Percentiles rank a stretch among this genome's conserved stretches.
These are phyloP conservation scores for Kondoa malvinella DNA, from an alignment of 768 basidiomycete genomes.

Conservation along the genomic window DNA sequence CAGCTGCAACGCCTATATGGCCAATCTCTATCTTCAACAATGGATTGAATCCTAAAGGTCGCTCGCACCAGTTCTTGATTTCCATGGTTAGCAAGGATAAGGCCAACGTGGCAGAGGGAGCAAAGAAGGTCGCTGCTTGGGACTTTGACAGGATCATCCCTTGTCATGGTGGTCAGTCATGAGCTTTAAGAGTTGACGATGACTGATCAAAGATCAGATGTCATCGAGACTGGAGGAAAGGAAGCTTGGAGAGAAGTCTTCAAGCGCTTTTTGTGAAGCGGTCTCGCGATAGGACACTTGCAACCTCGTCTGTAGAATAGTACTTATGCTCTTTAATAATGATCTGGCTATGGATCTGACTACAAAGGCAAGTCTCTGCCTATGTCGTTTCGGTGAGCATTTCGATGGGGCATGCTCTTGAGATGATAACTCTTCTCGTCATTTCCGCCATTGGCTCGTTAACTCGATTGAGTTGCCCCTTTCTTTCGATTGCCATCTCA, in stretches of 20 bases:
- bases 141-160: slow-evolving; percentile 40
- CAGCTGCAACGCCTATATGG: slow-evolving; percentile 29
- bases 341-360: no score
- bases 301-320: no score
- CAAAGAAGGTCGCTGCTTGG: slow-evolving; percentile 51
- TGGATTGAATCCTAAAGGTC: slow-evolving; percentile 27
- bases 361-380: no score
- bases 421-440: no score
- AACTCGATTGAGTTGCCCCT: no score
- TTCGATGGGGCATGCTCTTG: no score
- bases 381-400: no score
- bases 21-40: slow-evolving; percentile 18
- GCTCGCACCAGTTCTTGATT: slow-evolving; percentile 28
- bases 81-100: slow-evolving; percentile 29
- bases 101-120: slow-evolving; percentile 44
- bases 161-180: slow-evolving; percentile 34
- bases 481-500: no score
- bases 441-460: no score
- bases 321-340: no score
- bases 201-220: slow-evolving; percentile 35
- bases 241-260: slow-evolving; percentile 30
- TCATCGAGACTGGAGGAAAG: slow-evolving; percentile 48
- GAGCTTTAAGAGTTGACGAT: not conserved
- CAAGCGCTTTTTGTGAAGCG: not conserved
- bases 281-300: no score